Percentiles rank a stretch among this genome's conserved stretches.
phyloP scores from a whole-genome alignment of 2,329 filamentous ascomycete species.

The Ceratocystiopsis sp. region DNA sequence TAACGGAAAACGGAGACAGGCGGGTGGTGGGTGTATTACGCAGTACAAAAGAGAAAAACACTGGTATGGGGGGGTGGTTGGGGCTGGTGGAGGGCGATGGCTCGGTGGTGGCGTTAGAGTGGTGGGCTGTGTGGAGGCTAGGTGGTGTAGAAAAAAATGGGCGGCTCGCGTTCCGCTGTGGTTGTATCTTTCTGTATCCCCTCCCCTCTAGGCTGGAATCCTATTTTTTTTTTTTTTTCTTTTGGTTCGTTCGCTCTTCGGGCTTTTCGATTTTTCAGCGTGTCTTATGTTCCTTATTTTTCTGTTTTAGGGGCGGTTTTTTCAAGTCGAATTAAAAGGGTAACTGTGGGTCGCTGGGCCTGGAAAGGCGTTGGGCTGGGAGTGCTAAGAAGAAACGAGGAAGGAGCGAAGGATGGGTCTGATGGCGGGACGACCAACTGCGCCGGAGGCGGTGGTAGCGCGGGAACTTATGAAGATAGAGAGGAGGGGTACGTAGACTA shows the following conservation, averaged over 20 bases:
- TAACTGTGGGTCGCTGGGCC: slow-evolving; percentile 10
- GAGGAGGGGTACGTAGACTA: no score
- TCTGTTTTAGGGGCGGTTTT: no score
- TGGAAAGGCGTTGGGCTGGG: slow-evolving; percentile 2
- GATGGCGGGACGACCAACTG: background rate
- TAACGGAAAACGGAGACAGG: slow-evolving; percentile 3
- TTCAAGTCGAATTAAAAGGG: slow-evolving; percentile 3
- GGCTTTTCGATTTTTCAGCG: no score
- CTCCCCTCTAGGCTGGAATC: background rate
- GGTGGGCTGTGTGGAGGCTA: background rate
- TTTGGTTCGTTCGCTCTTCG: background rate
- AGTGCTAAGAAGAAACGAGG: background rate
- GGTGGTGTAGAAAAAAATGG: background rate
- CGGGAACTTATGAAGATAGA: no score
- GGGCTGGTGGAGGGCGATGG: background rate
- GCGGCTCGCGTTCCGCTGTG: no score
- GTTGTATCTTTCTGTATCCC: no score
- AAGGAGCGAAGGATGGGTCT: slow-evolving; percentile 1
- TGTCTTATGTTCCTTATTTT: no score
- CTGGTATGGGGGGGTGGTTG: background rate
- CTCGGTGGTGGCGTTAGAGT: background rate
- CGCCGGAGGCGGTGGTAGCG: no score
- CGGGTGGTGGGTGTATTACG: background rate
- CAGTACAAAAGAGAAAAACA: background rate
- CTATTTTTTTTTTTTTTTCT: background rate